Percentiles rank a stretch among this genome's conserved stretches.
Conservation (phyloP, 1,284 basidiomycete species). For the Meira miltonrushii region DNA sequence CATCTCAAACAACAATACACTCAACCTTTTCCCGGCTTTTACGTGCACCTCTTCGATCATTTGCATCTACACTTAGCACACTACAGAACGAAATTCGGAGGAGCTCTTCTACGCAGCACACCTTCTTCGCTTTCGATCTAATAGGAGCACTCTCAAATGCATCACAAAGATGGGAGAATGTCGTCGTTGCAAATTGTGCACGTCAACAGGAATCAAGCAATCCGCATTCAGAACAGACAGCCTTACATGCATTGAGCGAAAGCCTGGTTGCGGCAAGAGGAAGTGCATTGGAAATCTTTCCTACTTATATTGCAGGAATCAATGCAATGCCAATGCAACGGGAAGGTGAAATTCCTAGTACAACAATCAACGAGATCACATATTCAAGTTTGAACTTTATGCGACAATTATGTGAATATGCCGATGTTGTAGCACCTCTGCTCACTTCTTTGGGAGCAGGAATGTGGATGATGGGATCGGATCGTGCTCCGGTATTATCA, state of each 20-base stretch:
- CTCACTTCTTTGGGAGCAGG: conserved; percentile 39
- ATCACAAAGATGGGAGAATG: conserved; percentile 12
- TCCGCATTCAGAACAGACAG: neutral
- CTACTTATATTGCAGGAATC: conserved; percentile 46
- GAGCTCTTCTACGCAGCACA: conserved; percentile 25
- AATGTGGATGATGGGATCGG: conserved; percentile 43
- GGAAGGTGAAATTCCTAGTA: conserved; percentile 38
- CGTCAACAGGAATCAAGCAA: conserved; percentile 9
- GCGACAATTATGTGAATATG: conserved; percentile 35
- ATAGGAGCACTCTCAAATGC: conserved; percentile 13
- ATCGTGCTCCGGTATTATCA: conserved; percentile 33
- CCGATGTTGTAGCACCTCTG: conserved; percentile 36
- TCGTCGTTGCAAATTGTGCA: conserved; percentile 14
- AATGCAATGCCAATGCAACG: conserved; percentile 41
- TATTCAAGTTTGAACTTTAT: conserved; percentile 39
- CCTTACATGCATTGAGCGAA: conserved; percentile 11
- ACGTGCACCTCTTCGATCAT: conserved; percentile 7
- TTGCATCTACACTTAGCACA: conserved; percentile 18
- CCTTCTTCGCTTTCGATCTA: conserved; percentile 29
- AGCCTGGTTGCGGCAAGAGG: conserved; percentile 19
- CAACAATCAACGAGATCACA: conserved; percentile 46
- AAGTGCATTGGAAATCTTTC: conserved; percentile 41
- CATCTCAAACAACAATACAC: conserved; percentile 6
- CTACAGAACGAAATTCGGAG: conserved; percentile 32
- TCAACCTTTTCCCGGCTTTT: conserved; percentile 14